Conservation (phyloP, 345 rosid genomes). For the Mangifera indica region DNA sequence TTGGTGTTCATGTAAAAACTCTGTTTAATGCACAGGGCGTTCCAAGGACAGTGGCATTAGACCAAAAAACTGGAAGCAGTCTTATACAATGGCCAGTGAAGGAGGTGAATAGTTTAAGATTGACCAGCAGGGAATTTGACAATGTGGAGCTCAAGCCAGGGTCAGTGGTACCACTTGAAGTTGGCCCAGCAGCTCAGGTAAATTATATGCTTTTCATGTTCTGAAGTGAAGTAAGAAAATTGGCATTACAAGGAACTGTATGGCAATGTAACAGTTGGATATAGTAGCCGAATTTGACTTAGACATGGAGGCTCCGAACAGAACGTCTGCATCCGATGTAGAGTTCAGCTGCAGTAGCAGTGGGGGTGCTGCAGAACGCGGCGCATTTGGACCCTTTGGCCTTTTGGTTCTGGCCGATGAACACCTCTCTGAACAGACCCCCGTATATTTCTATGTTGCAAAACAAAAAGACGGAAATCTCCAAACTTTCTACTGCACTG, state of each 20-base stretch:
- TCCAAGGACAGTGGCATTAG: conserved; percentile 71
- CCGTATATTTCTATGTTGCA: conserved; percentile 74
- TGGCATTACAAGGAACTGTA: neutral
- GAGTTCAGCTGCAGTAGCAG: conserved; percentile 56
- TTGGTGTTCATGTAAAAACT: neutral
- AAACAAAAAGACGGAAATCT: conserved; percentile 58
- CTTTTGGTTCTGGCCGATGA: conserved; percentile 71
- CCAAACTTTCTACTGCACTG: conserved; percentile 72
- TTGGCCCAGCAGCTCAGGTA: conserved; percentile 74
- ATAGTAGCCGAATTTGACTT: conserved; percentile 67
- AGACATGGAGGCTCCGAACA: conserved; percentile 51
- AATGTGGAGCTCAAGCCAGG: conserved; percentile 53
- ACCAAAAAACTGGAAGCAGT: conserved; percentile 55
- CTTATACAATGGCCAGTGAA: conserved; percentile 83
- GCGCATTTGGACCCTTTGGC: conserved; percentile 90
- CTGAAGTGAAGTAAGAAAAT: neutral
- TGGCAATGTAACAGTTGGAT: conserved; percentile 47
- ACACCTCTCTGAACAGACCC: conserved; percentile 66
- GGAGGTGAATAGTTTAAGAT: conserved; percentile 68
- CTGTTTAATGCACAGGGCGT: conserved; percentile 43
- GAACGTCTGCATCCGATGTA: conserved; percentile 30
- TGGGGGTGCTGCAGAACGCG: conserved; percentile 59
- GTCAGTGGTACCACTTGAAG: conserved; percentile 51
- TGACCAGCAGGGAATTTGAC: conserved; percentile 46
- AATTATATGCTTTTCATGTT: neutral